Evolutionary conservation across 1,284 basidiomycete species (phyloP).

Genomic region (Meripilus lineatus): DNA sequence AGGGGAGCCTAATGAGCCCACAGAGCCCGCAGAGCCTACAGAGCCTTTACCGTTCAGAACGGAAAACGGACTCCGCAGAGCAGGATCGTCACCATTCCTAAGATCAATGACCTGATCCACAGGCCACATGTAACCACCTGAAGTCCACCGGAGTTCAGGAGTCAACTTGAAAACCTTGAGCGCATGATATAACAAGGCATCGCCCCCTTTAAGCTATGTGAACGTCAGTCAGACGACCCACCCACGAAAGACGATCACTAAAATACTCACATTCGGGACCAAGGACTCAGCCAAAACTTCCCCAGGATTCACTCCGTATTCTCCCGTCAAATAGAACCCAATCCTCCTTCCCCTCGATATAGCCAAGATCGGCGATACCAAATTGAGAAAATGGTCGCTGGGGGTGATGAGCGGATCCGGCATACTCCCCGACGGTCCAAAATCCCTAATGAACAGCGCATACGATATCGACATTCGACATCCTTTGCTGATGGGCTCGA

Average conservation of each 20-base stretch:
- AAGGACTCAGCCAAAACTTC: slow-evolving; percentile 65
- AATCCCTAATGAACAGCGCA: slow-evolving; percentile 62
- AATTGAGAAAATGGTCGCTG: slow-evolving; percentile 66
- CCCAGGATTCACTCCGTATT: slow-evolving; percentile 71
- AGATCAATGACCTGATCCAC: slow-evolving; percentile 62
- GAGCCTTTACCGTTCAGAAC: slow-evolving; percentile 23
- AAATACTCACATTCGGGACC: slow-evolving; percentile 56
- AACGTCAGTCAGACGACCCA: slow-evolving; percentile 1
- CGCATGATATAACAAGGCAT: slow-evolving; percentile 69
- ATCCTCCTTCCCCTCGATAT: slow-evolving; percentile 62
- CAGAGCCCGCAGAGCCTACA: too few relatives aligned
- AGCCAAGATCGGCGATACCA: slow-evolving; percentile 65
- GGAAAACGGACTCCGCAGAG: slow-evolving; percentile 27
- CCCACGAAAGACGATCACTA: too few relatives aligned
- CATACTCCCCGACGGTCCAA: slow-evolving; percentile 48
- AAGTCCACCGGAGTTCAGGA: slow-evolving; percentile 73
- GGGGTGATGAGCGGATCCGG: slow-evolving; percentile 63
- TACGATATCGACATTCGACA: slow-evolving; percentile 67
- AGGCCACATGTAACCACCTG: slow-evolving; percentile 78
- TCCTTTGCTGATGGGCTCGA: slow-evolving; percentile 66
- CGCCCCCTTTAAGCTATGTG: slow-evolving; percentile 66
- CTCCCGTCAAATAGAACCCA: slow-evolving; percentile 64
- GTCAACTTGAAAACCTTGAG: slow-evolving; percentile 69
- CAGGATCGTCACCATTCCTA: slow-evolving; percentile 26
- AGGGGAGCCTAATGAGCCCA: too few relatives aligned